phyloP scores from a whole-genome alignment of 177 flowering plant genomes.

The Tripterygium wilfordii region DNA sequence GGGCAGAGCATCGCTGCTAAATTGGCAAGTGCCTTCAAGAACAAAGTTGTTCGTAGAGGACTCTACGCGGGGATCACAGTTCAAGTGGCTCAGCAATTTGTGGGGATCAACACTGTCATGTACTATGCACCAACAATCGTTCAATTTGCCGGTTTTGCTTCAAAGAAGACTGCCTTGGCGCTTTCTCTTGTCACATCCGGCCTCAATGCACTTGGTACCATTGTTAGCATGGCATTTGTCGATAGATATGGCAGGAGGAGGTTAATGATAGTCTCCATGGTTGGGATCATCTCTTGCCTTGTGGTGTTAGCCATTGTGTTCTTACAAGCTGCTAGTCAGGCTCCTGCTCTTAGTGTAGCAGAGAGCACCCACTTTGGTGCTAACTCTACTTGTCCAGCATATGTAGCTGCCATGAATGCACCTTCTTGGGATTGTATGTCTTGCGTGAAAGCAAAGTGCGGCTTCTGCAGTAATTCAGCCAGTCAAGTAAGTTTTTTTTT shows the following conservation, averaged over 20 bases:
- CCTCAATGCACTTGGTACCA: slow-evolving; percentile 58
- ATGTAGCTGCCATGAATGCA: slow-evolving; percentile 13
- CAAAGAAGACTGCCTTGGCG: slow-evolving; percentile 58
- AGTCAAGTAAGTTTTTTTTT: slow-evolving; percentile 25
- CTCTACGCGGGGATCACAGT: slow-evolving; percentile 61
- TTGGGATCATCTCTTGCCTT: slow-evolving; percentile 56
- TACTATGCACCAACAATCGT: slow-evolving; percentile 79
- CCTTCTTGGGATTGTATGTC: slow-evolving; percentile 60
- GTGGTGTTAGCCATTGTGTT: slow-evolving; percentile 35
- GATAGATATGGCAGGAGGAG: slow-evolving; percentile 63
- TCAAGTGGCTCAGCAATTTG: slow-evolving; percentile 81
- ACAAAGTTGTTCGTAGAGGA: slow-evolving; percentile 43
- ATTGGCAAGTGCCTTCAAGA: slow-evolving; percentile 36
- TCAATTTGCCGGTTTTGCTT: slow-evolving; percentile 80
- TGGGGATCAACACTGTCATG: slow-evolving; percentile 84
- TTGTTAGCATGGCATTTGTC: slow-evolving; percentile 56
- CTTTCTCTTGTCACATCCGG: slow-evolving; percentile 77
- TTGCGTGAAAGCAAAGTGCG: slow-evolving; percentile 52
- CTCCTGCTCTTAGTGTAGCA: slow-evolving; percentile 32
- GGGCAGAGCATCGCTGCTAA: slow-evolving; percentile 24
- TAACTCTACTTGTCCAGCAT: slow-evolving; percentile 53
- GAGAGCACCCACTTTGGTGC: slow-evolving; percentile 39
- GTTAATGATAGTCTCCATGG: slow-evolving; percentile 54
- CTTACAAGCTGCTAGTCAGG: slow-evolving; percentile 24
- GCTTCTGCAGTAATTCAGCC: slow-evolving; percentile 38